These are phyloP conservation scores for Pogostemon cablin DNA, from an alignment of 257 asterid species.

Conservation along the genomic window DNA sequence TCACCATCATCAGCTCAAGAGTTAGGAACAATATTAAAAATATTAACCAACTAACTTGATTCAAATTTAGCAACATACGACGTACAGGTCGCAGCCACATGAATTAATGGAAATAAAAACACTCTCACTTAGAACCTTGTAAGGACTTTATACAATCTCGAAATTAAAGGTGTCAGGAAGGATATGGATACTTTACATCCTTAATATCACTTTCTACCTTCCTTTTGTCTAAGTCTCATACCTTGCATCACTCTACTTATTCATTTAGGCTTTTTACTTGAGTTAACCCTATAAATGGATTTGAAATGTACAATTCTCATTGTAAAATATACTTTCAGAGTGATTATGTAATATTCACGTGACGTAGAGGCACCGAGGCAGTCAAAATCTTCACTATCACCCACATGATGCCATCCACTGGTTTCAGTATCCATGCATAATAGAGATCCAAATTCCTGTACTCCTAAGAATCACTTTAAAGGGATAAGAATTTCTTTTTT, in stretches of 20 bases:
- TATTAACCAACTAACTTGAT: conserved; percentile 10
- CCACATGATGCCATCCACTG: neutral
- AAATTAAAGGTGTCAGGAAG: neutral
- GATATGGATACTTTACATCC: neutral
- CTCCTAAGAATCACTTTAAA: neutral
- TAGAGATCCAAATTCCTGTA: neutral
- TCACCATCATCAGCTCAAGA: conserved; percentile 36
- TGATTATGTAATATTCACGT: neutral
- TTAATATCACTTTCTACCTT: neutral
- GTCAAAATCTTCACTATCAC: neutral
- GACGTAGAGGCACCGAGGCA: neutral
- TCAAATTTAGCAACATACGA: conserved; percentile 19
- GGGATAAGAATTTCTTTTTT: neutral
- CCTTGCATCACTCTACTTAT: neutral
- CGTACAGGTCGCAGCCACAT: conserved; percentile 19
- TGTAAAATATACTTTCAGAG: neutral
- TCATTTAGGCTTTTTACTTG: too few species aligned
- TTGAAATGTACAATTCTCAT: neutral
- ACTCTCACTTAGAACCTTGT: neutral
- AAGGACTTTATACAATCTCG: neutral
- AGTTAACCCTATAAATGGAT: too few species aligned
- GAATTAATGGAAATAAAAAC: conserved; percentile 19
- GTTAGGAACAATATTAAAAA: conserved; percentile 8
- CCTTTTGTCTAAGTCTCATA: conserved; percentile 18
- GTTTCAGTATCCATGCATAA: neutral